Evolutionary conservation across 768 basidiomycete genomes (phyloP).

Genomic region (Porpolomopsis calyptriformis): DNA sequence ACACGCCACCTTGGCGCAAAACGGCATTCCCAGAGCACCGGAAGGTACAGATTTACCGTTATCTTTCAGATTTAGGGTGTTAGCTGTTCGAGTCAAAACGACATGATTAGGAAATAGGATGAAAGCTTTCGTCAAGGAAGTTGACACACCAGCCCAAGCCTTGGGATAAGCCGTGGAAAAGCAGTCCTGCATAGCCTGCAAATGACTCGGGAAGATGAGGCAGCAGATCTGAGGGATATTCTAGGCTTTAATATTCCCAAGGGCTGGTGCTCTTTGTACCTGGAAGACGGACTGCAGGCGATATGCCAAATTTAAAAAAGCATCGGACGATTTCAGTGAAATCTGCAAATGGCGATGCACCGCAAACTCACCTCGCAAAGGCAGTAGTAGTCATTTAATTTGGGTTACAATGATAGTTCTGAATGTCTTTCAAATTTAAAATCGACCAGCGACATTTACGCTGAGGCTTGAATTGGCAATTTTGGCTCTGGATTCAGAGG

Average conservation of each 20-base stretch:
- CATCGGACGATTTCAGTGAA: not conserved
- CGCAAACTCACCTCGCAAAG: too few species aligned
- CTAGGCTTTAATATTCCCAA: too few species aligned
- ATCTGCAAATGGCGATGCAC: not conserved
- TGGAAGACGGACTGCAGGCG: not conserved
- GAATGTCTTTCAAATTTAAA: too few species aligned
- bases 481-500: too few species aligned
- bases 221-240: not conserved
- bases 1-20: not conserved
- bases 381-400: too few species aligned
- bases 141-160: too few species aligned
- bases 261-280: not conserved
- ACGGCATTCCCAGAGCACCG: too few species aligned
- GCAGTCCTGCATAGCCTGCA: too few species aligned
- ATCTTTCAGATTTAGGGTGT: not conserved
- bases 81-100: not conserved
- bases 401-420: too few species aligned
- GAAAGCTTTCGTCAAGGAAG: not conserved
- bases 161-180: too few species aligned
- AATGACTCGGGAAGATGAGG: not conserved
- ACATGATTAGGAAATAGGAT: not conserved
- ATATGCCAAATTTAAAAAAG: not conserved
- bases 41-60: not conserved
- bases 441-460: too few species aligned
- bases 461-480: too few species aligned